Evolutionary conservation across 768 basidiomycete species (phyloP).

Genomic region (Lactarius vividus): DNA sequence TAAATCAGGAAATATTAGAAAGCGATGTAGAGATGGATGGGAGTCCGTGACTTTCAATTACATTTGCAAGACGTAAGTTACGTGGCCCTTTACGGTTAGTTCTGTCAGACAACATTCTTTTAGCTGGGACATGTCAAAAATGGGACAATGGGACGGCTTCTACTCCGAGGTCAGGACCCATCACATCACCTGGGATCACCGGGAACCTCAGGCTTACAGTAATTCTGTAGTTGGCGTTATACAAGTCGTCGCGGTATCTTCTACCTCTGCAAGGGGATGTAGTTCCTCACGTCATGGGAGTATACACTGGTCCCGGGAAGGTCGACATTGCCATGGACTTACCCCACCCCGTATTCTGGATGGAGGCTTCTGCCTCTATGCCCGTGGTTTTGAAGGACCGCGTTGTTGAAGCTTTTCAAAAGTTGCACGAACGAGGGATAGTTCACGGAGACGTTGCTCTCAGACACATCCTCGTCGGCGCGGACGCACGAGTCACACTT

Average conservation of each 20-base stretch:
- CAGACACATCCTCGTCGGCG: slow-evolving; percentile 52
- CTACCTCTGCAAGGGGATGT: slow-evolving; percentile 50
- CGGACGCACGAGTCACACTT: slow-evolving; percentile 42
- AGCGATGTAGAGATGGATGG: slow-evolving; percentile 2
- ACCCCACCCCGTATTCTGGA: slow-evolving; percentile 60
- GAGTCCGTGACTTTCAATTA: slow-evolving; percentile 11
- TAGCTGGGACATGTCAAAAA: slow-evolving; percentile 37
- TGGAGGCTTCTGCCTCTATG: slow-evolving; percentile 58
- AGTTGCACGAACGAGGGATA: slow-evolving; percentile 39
- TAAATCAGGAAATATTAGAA: slow-evolving; percentile 16
- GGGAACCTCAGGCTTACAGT: slow-evolving; percentile 9
- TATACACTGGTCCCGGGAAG: slow-evolving; percentile 40
- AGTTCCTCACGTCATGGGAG: slow-evolving; percentile 52
- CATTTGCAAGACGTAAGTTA: slow-evolving; percentile 23
- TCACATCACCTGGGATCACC: slow-evolving; percentile 2
- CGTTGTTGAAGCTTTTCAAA: slow-evolving; percentile 49
- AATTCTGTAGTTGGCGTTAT: slow-evolving; percentile 47
- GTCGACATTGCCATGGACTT: slow-evolving; percentile 50
- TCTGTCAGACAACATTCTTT: slow-evolving; percentile 1
- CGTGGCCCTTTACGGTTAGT: not conserved
- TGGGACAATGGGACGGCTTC: slow-evolving; percentile 41
- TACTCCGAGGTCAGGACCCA: slow-evolving; percentile 37
- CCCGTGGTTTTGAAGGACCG: slow-evolving; percentile 51
- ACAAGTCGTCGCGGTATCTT: slow-evolving; percentile 46
- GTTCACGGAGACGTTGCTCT: slow-evolving; percentile 35